These are phyloP conservation scores for Umbelopsis vinacea DNA, from an alignment of 192 early-diverging fungal species.

Conservation along the genomic window DNA sequence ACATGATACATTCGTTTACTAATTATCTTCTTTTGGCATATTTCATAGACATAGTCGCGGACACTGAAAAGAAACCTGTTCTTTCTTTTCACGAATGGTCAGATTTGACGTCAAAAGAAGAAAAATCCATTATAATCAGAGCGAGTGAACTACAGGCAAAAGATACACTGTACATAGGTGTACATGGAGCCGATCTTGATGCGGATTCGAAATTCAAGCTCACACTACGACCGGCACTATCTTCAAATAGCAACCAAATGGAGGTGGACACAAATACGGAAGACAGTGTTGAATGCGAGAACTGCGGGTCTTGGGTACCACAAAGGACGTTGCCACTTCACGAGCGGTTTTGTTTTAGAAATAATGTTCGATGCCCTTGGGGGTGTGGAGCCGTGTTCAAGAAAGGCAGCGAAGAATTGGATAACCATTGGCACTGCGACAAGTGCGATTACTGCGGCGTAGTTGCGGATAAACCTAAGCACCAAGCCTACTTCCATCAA, in stretches of 20 bases:
- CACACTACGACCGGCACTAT: background rate
- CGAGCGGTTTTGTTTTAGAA: conserved; percentile 76
- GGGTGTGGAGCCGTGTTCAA: conserved; percentile 71
- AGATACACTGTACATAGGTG: conserved; percentile 41
- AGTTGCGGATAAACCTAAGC: conserved; percentile 63
- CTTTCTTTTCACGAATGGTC: conserved; percentile 52
- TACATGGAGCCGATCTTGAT: conserved; percentile 41
- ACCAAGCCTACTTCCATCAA: conserved; percentile 65
- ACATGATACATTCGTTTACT: background rate
- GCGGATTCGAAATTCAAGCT: conserved; percentile 5
- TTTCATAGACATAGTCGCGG: conserved; percentile 47
- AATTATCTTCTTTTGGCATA: background rate
- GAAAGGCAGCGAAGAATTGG: conserved; percentile 58
- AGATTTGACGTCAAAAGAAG: conserved; percentile 42
- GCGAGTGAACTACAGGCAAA: background rate
- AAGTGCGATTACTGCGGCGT: conserved; percentile 60
- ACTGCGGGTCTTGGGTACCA: conserved; percentile 76
- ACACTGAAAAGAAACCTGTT: conserved; percentile 36
- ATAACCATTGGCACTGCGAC: conserved; percentile 85
- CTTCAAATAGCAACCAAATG: background rate
- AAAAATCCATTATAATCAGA: conserved; percentile 40
- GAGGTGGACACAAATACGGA: conserved; percentile 13
- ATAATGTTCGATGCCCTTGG: conserved; percentile 70
- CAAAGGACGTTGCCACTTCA: conserved; percentile 68
- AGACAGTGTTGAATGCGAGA: conserved; percentile 57